These are phyloP conservation scores for Sordaria brevicollis DNA, from an alignment of 495 filamentous ascomycete genomes.

Conservation along the genomic window DNA sequence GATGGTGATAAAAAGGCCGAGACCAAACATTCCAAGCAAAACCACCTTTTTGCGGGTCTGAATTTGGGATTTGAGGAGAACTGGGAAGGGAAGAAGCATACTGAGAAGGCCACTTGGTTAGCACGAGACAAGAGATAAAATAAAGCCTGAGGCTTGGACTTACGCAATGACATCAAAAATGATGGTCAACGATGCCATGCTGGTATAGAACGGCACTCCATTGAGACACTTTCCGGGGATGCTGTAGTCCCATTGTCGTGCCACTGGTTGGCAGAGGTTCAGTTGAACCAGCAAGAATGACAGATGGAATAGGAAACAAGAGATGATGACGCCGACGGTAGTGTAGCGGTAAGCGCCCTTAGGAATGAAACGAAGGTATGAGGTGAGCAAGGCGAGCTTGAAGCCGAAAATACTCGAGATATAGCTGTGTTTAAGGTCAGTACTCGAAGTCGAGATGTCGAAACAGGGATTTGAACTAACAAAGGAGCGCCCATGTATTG, in stretches of 20 bases:
- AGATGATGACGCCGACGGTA: slow-evolving; percentile 24
- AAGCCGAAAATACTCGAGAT: slow-evolving; percentile 39
- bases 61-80: slow-evolving; percentile 36
- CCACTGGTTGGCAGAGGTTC: slow-evolving; percentile 35
- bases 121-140: neutral
- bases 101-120: slow-evolving; percentile 11
- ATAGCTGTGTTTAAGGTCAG: slow-evolving; percentile 19
- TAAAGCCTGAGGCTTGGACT: slow-evolving; percentile 1
- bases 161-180: slow-evolving; percentile 38
- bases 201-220: slow-evolving; percentile 32
- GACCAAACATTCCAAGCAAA: slow-evolving; percentile 36
- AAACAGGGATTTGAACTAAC: slow-evolving; percentile 12
- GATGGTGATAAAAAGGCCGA: slow-evolving; percentile 43
- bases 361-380: slow-evolving; percentile 41
- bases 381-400: slow-evolving; percentile 40
- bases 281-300: slow-evolving; percentile 29
- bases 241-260: slow-evolving; percentile 35
- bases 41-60: slow-evolving; percentile 28
- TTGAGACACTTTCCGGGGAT: slow-evolving; percentile 33
- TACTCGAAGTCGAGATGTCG: neutral
- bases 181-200: slow-evolving; percentile 31
- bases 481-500: slow-evolving; percentile 33
- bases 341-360: slow-evolving; percentile 27
- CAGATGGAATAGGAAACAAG: slow-evolving; percentile 22
- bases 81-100: slow-evolving; percentile 38